Evolutionary conservation across 805 yeast species (phyloP), one percentile per base, ranked within the genome.

Genomic region (Candida succiphila): DNA sequence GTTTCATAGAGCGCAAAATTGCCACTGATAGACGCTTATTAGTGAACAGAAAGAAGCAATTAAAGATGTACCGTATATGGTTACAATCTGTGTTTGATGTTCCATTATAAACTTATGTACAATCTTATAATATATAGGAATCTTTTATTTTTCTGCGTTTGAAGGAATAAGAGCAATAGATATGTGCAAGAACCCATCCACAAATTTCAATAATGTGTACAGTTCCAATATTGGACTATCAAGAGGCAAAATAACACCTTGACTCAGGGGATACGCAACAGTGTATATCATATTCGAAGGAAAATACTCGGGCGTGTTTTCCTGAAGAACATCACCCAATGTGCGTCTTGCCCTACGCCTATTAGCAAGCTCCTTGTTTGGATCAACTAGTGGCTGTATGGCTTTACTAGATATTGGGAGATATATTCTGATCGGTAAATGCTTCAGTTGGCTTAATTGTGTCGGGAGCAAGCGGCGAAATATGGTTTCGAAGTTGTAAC

Each of bases 51-150:
- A 88, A 89, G 60, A 79, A 89, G 52, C 82, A 82, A 55, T 61
- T 92, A 42, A 92, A 92, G 59, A 92, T 92, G 98, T 92, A 85
- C 54, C 68, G 98, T 49, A 84, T 87, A 38, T 92, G 98, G 98
- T 61, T 92, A 36, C 98, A 92, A 60, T 97, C 92, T 1, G 87
- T 85, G 18, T 89, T 89, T 54, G 69, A 63, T 34, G 60, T 50
- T 27, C 48, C 52, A 4, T 31, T 21, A 24, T 30, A 30, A 24
- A 24, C 23, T 21, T 12, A 25, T 15, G 12, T 15, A 15, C 7
- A 12, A 14, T 13, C 13, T n/a, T 22, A 27, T 15, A 22, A 16
- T 8, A 16, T 10, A 5, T 29, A 16, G 23, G n/a, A n/a, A n/a
- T n/a, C n/a, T n/a, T n/a, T n/a, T n/a, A n/a, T n/a, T n/a, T 14